Evolutionary conservation across 371 early-diverging fungal genomes (phyloP).

Genomic region (Modicella reniformis): DNA sequence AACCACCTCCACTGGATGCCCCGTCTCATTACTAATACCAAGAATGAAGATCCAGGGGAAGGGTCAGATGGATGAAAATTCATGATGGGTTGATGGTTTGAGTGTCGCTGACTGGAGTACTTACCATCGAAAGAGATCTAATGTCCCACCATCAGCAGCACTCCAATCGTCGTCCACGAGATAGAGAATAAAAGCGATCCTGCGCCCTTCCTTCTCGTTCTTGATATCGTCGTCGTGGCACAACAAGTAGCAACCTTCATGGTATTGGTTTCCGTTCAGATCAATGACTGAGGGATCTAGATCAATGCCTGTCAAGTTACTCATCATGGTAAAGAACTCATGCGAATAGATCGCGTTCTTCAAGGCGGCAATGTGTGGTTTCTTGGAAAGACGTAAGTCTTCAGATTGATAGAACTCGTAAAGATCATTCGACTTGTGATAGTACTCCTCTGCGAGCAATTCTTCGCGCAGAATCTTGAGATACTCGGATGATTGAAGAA

Average conservation of each 20-base stretch:
- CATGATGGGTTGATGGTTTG: too few relatives aligned
- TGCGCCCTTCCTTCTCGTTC: conserved; percentile 65
- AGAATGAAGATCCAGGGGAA: too few relatives aligned
- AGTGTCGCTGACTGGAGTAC: background rate
- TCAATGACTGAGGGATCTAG: conserved; percentile 62
- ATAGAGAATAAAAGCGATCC: conserved; percentile 77
- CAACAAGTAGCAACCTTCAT: conserved; percentile 63
- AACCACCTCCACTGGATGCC: conserved; percentile 58
- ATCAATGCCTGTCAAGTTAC: conserved; percentile 61
- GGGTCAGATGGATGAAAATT: too few relatives aligned
- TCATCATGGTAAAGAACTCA: conserved; percentile 64
- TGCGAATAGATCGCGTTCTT: conserved; percentile 61
- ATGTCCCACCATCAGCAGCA: conserved; percentile 66
- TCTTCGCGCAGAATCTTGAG: conserved; percentile 59
- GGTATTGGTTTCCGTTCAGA: conserved; percentile 72
- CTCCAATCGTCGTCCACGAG: conserved; percentile 74
- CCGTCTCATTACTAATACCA: conserved; percentile 40
- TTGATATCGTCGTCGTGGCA: conserved; percentile 81
- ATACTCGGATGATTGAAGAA: conserved; percentile 55
- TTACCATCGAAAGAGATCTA: conserved; percentile 65
- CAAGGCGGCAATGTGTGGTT: conserved; percentile 57
- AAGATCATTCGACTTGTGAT: conserved; percentile 72
- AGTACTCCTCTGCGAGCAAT: conserved; percentile 56
- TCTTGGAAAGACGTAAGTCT: conserved; percentile 59
- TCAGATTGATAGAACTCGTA: conserved; percentile 75